A percentile compares a stretch with the other conserved stretches of the same genome.
These are phyloP conservation scores for Agapanthus africanus DNA, from an alignment of 106 monocot genomes.

Conservation along the genomic window DNA sequence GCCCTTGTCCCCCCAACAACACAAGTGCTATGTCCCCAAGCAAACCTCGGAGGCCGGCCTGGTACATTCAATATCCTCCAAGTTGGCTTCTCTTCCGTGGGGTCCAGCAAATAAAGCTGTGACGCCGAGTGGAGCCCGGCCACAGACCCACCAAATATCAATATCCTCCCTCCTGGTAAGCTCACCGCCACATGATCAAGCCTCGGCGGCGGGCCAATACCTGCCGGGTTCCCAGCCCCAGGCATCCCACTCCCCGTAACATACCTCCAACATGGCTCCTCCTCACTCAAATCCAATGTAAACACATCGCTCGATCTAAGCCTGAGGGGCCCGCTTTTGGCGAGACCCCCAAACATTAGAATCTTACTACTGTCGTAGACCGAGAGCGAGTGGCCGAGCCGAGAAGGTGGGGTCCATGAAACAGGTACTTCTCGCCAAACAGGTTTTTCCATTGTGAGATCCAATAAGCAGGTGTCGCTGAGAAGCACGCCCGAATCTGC, in stretches of 20 bases:
- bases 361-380: conserved; percentile 79
- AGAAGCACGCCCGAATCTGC: conserved; percentile 94
- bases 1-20: conserved; percentile 84
- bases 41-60: conserved; percentile 82
- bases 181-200: conserved; percentile 93
- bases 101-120: conserved; percentile 86
- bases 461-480: conserved; percentile 82
- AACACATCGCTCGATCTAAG: conserved; percentile 87
- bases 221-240: conserved; percentile 84
- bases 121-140: conserved; percentile 96
- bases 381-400: conserved; percentile 79
- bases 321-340: conserved; percentile 84
- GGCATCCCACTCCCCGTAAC: conserved; percentile 95
- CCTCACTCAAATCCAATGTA: conserved; percentile 84
- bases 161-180: conserved; percentile 69
- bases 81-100: conserved; percentile 82
- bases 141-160: conserved; percentile 95
- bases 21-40: conserved; percentile 98
- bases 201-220: conserved; percentile 78
- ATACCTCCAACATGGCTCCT: conserved; percentile 73
- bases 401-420: conserved; percentile 84
- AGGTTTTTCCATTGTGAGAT: conserved; percentile 86
- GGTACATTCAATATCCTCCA: conserved; percentile 92
- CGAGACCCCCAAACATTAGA: conserved; percentile 94
- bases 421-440: conserved; percentile 88